Percentiles rank a stretch among this genome's conserved stretches.
phyloP scores from a whole-genome alignment of 345 rosid genomes.

The Eucalyptus sp. region DNA sequence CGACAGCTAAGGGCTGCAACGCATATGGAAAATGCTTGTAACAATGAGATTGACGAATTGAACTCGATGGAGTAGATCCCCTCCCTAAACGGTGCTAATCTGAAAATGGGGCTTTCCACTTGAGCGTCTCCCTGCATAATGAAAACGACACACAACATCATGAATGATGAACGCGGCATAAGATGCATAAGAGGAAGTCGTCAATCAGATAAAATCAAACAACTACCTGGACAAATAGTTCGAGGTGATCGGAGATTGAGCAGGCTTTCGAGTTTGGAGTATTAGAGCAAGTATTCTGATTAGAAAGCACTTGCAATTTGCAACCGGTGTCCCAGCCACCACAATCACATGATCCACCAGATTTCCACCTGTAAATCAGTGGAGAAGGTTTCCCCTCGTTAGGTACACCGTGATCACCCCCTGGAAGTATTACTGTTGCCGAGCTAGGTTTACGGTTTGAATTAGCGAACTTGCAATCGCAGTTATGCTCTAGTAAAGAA shows the following conservation, averaged over 20 bases:
- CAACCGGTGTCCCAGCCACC: constrained; percentile 99
- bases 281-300: constrained; percentile 4
- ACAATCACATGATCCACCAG: constrained; percentile 79
- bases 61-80: constrained; percentile 65
- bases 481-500: constrained; percentile 1
- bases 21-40: constrained; percentile 68
- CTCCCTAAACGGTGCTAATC: constrained; percentile 32
- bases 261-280: constrained; percentile 4
- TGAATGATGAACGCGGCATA: background rate
- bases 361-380: constrained; percentile 60
- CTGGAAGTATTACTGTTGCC: constrained; percentile 53
- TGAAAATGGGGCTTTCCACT: constrained; percentile 30
- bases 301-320: constrained; percentile 36
- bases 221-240: constrained; percentile 11
- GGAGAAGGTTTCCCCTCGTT: constrained; percentile 50
- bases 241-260: constrained; percentile 15
- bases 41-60: constrained; percentile 33
- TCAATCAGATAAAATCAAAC: background rate
- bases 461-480: constrained; percentile 7
- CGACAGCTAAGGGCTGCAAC: constrained; percentile 34
- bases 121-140: constrained; percentile 20
- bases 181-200: background rate
- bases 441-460: background rate
- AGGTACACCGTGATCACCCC: constrained; percentile 70
- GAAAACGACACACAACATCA: background rate